Base-by-base conservation (phyloP, 2,329 filamentous ascomycete species). In the Colletotrichum sp. region DNA sequence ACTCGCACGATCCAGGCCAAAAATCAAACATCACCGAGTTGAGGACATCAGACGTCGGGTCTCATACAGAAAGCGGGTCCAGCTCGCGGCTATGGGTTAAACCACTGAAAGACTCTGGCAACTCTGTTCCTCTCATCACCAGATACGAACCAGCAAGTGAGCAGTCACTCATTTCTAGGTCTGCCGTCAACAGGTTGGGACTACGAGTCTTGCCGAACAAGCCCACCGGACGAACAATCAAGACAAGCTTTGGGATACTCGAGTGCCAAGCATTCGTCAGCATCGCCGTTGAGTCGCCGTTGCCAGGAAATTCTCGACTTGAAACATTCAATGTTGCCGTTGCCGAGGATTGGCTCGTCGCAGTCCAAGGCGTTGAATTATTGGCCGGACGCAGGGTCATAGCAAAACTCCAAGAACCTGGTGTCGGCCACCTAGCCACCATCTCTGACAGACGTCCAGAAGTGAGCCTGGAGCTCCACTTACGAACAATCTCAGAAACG, bases 1-100 rank as follows among this genome's bases (percentile, higher is more conserved):
- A n/a, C 18, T 18, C 36, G 8, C 8, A 18, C 4, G 15, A 38
- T 9, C 1, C 38, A 43, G 16, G 5, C 5, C 38, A 0, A 11
- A 1, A 21, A 7, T 0, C 38, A 21, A 12, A 47, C 11, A n/a
- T 4, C 18, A 4, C 5, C 18, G 18, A 21, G 5, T 47, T 7
- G 2, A n/a, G 0, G 9, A 47, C 0, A 47, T 13, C 43, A 47
- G 6, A 47, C n/a, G 0, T 1, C 3, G 43, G 0, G 1, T 4
- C 43, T 47, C 2, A 13, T 13, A 47, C n/a, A 21, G 11, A 47
- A 4, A 47, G 43, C n/a, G 0, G 2, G 13, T n/a, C 11, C 13
- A 0, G 0, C 6, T 3, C 43, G 6, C 11, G 11, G 18, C 4
- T 47, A 0, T 47, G 43, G 43, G n/a, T 47, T 6, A 47, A 47